A percentile compares a stretch with the other conserved stretches of the same genome.
Conservation (phyloP, 495 filamentous ascomycete genomes). For the Cercophora newfieldiana region DNA sequence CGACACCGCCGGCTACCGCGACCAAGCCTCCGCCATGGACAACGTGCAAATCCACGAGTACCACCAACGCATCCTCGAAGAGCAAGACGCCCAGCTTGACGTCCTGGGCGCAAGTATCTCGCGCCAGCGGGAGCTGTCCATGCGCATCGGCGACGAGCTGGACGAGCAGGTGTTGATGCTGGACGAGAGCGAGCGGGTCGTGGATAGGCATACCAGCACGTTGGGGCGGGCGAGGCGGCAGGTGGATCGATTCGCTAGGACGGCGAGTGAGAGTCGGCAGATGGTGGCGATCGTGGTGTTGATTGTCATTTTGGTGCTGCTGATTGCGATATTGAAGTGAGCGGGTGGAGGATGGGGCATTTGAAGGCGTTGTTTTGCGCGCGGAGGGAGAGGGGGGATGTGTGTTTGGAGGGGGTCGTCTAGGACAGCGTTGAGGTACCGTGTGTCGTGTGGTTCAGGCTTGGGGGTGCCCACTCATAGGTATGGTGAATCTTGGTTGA, state of each 20-base stretch:
- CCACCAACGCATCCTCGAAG: conserved; percentile 72
- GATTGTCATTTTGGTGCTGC: conserved; percentile 73
- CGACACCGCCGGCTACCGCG: conserved; percentile 55
- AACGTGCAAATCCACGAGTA: conserved; percentile 89
- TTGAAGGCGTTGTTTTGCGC: background rate
- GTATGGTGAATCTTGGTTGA: too few relatives aligned
- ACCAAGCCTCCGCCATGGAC: conserved; percentile 47
- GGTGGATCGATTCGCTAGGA: conserved; percentile 66
- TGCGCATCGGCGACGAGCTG: conserved; percentile 95
- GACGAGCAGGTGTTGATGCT: conserved; percentile 86
- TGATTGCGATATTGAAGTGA: conserved; percentile 79
- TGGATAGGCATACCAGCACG: conserved; percentile 76
- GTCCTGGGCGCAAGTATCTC: conserved; percentile 78
- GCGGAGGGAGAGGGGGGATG: background rate
- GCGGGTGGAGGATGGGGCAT: background rate
- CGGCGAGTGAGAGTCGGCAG: conserved; percentile 77
- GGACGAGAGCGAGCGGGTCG: conserved; percentile 80
- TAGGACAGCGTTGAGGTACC: background rate
- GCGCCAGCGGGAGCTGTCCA: conserved; percentile 89
- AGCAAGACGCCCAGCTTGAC: conserved; percentile 95
- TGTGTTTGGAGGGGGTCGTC: background rate
- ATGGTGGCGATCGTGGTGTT: conserved; percentile 73
- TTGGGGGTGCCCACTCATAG: too few relatives aligned
- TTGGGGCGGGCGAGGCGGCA: conserved; percentile 72
- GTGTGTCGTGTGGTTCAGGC: background rate